A percentile compares a stretch with the other conserved stretches of the same genome.
Evolutionary conservation across 345 rosid genomes (phyloP).

Genomic region (Bruguiera gymnorhiza): DNA sequence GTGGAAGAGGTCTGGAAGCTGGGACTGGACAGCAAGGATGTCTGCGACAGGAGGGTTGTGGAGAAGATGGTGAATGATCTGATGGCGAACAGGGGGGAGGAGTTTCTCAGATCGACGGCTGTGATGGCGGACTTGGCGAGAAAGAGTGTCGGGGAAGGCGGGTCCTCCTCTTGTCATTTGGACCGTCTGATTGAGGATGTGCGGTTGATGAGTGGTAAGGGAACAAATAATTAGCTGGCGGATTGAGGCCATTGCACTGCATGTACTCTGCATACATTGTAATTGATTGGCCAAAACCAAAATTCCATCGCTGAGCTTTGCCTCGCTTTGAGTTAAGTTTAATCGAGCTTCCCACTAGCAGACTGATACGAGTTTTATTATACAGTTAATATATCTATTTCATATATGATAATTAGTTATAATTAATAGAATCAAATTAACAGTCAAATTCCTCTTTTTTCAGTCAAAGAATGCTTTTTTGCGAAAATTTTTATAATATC

Average conservation of each 20-base stretch:
- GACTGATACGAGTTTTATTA: no score
- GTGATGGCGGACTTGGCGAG: slow-evolving; percentile 31
- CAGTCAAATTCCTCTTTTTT: no score
- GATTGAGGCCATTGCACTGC: background rate
- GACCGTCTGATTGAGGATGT: slow-evolving; percentile 40
- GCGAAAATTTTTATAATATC: no score
- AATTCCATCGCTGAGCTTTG: no score
- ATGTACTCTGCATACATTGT: no score
- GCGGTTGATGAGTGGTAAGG: slow-evolving; percentile 12
- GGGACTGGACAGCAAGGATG: slow-evolving; percentile 74
- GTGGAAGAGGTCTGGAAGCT: slow-evolving; percentile 54
- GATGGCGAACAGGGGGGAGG: slow-evolving; percentile 54
- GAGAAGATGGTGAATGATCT: slow-evolving; percentile 51
- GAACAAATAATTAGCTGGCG: background rate
- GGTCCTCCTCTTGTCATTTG: slow-evolving; percentile 39
- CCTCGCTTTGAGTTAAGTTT: no score
- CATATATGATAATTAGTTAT: no score
- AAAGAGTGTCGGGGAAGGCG: slow-evolving; percentile 24
- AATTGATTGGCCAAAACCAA: no score
- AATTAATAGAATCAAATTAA: no score
- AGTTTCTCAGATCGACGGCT: slow-evolving; percentile 21
- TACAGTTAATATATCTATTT: no score
- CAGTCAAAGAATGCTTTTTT: no score
- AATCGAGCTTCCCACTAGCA: no score
- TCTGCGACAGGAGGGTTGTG: slow-evolving; percentile 42